Evolutionary conservation across 2,329 filamentous ascomycete species (phyloP), one percentile per base, ranked within the genome.

Genomic region (Grosmannia serpens): DNA sequence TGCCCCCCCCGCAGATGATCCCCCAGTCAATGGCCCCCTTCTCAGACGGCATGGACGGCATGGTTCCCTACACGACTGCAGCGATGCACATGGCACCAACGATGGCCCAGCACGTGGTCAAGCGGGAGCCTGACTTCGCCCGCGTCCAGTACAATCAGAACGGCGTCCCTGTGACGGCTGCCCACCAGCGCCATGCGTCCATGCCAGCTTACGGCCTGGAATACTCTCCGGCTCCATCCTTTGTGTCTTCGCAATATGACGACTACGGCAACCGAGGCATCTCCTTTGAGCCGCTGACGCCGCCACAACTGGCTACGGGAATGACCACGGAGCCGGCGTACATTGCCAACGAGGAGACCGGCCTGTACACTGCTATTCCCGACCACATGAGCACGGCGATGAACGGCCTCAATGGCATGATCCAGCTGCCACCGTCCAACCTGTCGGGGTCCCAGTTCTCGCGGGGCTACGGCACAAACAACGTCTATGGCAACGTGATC

Each of bases 161-260:
- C 68, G 90, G 90, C 66, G 85, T 95, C 58, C 89, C 91, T 1
- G 81, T 96, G 63, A 80, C 84, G 47, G 88, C 91, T 68, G 79
- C 86, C 56, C 91, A 95, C 74, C 89, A 96, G 71, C 87, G 94
- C 59, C 92, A 97, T 74, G 88, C 91, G 62, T 99, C 94, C n/a
- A 96, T 99, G 91, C 94, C 94, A 55, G 88, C 91, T 24, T 99
- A 95, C 71, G 82, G 76, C 53, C 86, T 97, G 71, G 94, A 99
- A 74, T 99, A 97, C 77, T 99, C 94, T 20, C 94, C 94, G 57
- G 94, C 94, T 0, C 94, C 94, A 2, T 97, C 94, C 1, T 97
- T 97, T 68, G 91, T 96, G 56, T 97, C 94, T n/a, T 97, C 94
- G 1, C 91, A 96, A 68, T 96, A 92, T 67, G 94, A 97, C 70